phyloP scores from a whole-genome alignment of 139 green algal species.

The Tetraselmis chui region DNA sequence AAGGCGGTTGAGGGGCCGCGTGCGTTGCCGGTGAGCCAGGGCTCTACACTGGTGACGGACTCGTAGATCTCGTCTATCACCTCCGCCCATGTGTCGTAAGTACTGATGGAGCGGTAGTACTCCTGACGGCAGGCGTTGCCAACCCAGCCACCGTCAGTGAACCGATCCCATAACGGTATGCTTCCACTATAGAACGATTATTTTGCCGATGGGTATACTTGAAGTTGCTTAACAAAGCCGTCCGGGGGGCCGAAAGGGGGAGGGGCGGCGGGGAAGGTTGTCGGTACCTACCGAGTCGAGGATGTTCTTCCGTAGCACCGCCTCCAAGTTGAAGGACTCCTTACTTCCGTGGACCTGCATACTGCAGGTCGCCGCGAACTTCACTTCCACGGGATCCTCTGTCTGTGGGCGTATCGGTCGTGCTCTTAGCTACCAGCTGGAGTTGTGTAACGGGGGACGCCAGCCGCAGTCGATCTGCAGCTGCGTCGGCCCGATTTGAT shows the following conservation, averaged over 20 bases:
- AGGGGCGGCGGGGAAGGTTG: not conserved
- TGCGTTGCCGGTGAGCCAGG: conserved; percentile 94
- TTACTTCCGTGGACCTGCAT: conserved; percentile 49
- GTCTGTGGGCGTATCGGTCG: too few relatives aligned
- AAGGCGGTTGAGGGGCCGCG: conserved; percentile 88
- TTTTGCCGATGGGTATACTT: too few relatives aligned
- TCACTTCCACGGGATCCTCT: too few relatives aligned
- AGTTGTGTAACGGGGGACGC: too few relatives aligned
- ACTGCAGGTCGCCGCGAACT: not conserved
- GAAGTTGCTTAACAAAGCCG: not conserved
- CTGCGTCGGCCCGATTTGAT: too few relatives aligned
- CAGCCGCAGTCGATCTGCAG: too few relatives aligned
- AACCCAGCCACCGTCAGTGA: too few relatives aligned
- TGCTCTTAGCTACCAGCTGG: too few relatives aligned
- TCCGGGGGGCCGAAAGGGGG: not conserved
- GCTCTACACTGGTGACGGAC: conserved; percentile 82
- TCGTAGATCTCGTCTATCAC: conserved; percentile 84
- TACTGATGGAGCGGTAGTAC: conserved; percentile 65
- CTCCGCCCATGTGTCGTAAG: conserved; percentile 52
- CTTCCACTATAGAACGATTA: too few relatives aligned
- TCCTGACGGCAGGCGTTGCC: conserved; percentile 7
- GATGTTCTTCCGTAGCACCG: conserved; percentile 76
- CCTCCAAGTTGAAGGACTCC: conserved; percentile 79
- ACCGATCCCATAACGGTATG: conserved; percentile 25
- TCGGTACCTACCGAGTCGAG: conserved; percentile 26